Evolutionary conservation across 2,329 filamentous ascomycete genomes (phyloP).

Genomic region (Nannizziopsis arthrosporioides): DNA sequence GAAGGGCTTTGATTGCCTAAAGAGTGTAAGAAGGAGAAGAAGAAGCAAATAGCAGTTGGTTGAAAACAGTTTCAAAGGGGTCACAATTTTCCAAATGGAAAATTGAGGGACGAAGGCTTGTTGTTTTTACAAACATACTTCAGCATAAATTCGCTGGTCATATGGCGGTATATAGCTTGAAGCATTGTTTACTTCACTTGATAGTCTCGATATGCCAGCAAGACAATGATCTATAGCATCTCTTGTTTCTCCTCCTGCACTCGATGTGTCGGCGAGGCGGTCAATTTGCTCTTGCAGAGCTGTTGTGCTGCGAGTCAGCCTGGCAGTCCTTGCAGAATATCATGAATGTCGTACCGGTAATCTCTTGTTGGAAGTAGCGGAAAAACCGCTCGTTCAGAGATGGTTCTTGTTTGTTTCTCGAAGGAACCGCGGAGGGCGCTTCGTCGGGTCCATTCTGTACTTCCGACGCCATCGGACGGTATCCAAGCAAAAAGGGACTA

Average conservation of each 20-base stretch:
- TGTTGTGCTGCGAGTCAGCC: slow-evolving; percentile 28
- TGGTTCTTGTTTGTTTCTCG: slow-evolving; percentile 27
- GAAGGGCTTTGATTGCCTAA: slow-evolving; percentile 66
- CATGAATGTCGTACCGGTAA: slow-evolving; percentile 45
- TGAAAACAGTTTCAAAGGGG: background rate
- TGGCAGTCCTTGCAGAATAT: background rate
- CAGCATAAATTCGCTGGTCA: slow-evolving; percentile 74
- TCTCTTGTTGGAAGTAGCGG: slow-evolving; percentile 66
- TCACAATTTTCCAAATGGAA: background rate
- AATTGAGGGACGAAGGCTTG: background rate
- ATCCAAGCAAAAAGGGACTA: background rate
- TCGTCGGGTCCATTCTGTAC: background rate
- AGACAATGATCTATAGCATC: slow-evolving; percentile 73
- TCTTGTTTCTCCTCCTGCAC: slow-evolving; percentile 60
- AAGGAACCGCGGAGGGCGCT: slow-evolving; percentile 8
- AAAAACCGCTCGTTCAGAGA: slow-evolving; percentile 68
- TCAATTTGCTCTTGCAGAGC: slow-evolving; percentile 67
- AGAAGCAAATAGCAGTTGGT: slow-evolving; percentile 1
- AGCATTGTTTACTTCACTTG: slow-evolving; percentile 74
- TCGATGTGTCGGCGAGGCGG: slow-evolving; percentile 50
- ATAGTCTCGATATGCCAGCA: slow-evolving; percentile 65
- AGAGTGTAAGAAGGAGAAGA: slow-evolving; percentile 9
- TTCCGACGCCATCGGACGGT: slow-evolving; percentile 1
- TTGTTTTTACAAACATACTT: slow-evolving; percentile 40
- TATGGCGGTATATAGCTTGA: slow-evolving; percentile 74